Base-by-base conservation (phyloP, 345 rosid species). In the Streptanthus diversifolius region DNA sequence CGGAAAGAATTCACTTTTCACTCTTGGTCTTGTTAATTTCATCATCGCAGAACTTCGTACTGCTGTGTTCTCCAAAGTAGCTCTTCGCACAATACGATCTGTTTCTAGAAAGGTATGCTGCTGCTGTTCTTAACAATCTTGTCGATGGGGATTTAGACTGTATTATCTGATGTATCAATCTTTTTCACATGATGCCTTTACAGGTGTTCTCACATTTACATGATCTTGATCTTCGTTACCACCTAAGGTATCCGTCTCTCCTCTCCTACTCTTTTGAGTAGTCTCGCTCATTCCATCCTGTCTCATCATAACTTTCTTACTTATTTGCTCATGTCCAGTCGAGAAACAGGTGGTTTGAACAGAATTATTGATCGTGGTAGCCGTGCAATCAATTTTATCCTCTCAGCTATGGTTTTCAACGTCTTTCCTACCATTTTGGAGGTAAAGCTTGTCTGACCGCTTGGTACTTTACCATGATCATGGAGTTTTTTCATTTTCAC, bases 281-380 rank as follows among this genome's bases (percentile, higher is more conserved):
- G 5, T 56, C 45, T 40, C 18, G 12, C 49, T 55, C 66, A 29
- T 10, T 39, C 25, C 36, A 24, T 13, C 47, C 55, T 18, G 32
- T 37, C 65, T 32, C 32, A 49, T 67, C 60, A 21, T 52, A 77
- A 45, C 71, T 49, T 62, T 79, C 66, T 67, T 49, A 40, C 73
- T 81, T 51, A 21, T 7, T 43, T 48, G 27, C 43, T 32, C 37
- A 45, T 80, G 63, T 83, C 44, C 84, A 95, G 99, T 79, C 97
- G 98, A 80, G 96, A 95, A 85, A 95, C 99, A 32, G 99, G 99
- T 61, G 99, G 84, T 21, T 75, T 95, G 80, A 95, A 80, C 79
- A 85, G 98, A 81, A 95, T 84, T 45, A 95, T 92, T 48, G 99
- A 95, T 78, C 97, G 93, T 68, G 98, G 99, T 79, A 92, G 99